A percentile compares a stretch with the other conserved stretches of the same genome.
These are phyloP conservation scores for Pyrenochaeta sp. DNA, from an alignment of 2,329 filamentous ascomycete genomes.

Conservation along the genomic window DNA sequence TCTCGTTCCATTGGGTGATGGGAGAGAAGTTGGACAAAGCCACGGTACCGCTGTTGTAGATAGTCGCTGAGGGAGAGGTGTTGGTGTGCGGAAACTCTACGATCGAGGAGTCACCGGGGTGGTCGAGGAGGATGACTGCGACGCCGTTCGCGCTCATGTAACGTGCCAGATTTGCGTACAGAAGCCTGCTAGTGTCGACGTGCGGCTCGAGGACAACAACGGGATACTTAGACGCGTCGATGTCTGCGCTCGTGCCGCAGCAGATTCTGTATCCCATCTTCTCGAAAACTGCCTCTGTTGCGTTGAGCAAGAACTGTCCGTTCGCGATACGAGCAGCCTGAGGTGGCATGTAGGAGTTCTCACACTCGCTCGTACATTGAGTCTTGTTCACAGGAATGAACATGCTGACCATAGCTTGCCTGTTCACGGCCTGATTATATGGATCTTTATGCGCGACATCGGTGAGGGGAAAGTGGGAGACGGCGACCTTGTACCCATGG, in stretches of 20 bases:
- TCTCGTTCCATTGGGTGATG: constrained; percentile 25
- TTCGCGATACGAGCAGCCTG: constrained; percentile 25
- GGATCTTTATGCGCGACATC: constrained; percentile 12
- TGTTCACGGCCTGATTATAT: constrained; percentile 6
- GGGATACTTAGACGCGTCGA: constrained; percentile 16
- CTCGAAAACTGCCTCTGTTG: constrained; percentile 28
- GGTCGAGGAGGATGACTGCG: constrained; percentile 59
- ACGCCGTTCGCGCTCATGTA: constrained; percentile 59
- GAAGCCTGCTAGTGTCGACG: constrained; percentile 52
- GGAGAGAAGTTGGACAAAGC: constrained; percentile 23
- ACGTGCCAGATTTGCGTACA: constrained; percentile 56
- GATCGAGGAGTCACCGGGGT: constrained; percentile 56
- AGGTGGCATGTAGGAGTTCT: constrained; percentile 30
- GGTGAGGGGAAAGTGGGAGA: constrained; percentile 22
- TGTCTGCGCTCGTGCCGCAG: constrained; percentile 12
- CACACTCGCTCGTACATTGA: constrained; percentile 19
- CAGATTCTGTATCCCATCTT: constrained; percentile 27
- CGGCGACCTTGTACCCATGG: constrained; percentile 25
- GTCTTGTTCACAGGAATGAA: constrained; percentile 29
- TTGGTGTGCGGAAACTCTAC: constrained; percentile 52
- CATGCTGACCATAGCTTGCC: constrained; percentile 29
- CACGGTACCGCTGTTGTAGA: constrained; percentile 35
- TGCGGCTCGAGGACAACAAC: constrained; percentile 58
- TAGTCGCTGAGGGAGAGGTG: constrained; percentile 5
- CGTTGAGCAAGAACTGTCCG: constrained; percentile 35